These are phyloP conservation scores for Castanea sativa DNA, from an alignment of 306 rosid genomes.

Conservation along the genomic window DNA sequence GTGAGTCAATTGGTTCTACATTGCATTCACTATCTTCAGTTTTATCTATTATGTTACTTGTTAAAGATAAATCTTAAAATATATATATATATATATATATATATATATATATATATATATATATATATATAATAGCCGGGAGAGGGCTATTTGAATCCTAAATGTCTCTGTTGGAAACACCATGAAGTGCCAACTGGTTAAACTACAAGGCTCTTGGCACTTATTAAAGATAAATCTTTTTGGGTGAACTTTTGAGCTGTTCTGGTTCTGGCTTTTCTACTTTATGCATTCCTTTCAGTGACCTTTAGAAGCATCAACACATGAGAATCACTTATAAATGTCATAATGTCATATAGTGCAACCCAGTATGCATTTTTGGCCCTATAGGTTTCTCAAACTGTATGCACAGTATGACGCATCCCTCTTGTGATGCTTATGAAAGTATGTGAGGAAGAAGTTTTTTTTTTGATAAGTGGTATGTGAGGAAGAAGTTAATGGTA, in stretches of 20 bases:
- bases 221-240: background rate
- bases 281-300: background rate
- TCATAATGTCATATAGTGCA: background rate
- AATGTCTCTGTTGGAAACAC: no score
- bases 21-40: constrained; percentile 10
- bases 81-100: no score
- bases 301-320: background rate
- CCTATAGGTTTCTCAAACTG: background rate
- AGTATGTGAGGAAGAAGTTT: background rate
- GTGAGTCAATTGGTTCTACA: constrained; percentile 49
- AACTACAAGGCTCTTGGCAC: no score
- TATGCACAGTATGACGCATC: background rate
- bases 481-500: no score
- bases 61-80: background rate
- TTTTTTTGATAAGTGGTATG: no score
- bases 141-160: no score
- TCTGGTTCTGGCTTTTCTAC: background rate
- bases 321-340: background rate
- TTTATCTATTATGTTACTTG: constrained; percentile 1
- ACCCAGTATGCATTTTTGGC: background rate
- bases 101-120: no score
- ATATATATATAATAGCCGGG: no score
- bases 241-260: background rate
- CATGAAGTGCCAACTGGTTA: no score
- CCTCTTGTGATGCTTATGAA: background rate